Evolutionary conservation across 2,329 filamentous ascomycete genomes (phyloP).

Genomic region (Mycocentrospora acerina): DNA sequence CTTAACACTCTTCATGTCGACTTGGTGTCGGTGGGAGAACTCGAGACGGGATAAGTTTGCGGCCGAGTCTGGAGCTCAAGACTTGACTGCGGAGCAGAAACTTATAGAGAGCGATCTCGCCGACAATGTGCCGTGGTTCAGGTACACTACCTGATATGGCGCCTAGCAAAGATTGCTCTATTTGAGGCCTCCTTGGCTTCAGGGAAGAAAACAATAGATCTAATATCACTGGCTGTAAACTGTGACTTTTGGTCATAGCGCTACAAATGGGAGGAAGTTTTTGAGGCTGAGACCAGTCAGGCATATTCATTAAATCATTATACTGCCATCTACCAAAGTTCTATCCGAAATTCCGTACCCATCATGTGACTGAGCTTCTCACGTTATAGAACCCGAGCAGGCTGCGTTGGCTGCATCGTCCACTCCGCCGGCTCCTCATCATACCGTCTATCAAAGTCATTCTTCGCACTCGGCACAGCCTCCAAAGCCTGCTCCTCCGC

Average conservation of each 20-base stretch:
- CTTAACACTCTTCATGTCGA: conserved; percentile 58
- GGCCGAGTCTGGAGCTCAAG: conserved; percentile 47
- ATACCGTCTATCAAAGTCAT: conserved; percentile 19
- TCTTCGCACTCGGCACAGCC: conserved; percentile 19
- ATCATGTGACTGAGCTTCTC: too few relatives aligned
- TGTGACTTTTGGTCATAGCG: too few relatives aligned
- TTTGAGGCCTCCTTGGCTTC: too few relatives aligned
- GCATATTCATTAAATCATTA: too few relatives aligned
- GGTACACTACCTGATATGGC: conserved; percentile 33
- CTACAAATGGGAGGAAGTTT: too few relatives aligned
- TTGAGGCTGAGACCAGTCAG: too few relatives aligned
- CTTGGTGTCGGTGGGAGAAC: conserved; percentile 61
- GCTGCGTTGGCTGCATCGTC: conserved; percentile 22
- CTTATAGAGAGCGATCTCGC: conserved; percentile 55
- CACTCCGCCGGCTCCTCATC: conserved; percentile 21
- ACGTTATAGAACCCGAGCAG: conserved; percentile 22
- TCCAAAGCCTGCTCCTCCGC: conserved; percentile 14
- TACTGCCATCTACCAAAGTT: too few relatives aligned
- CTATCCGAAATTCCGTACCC: too few relatives aligned
- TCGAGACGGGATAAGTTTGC: conserved; percentile 51
- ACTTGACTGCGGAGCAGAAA: conserved; percentile 59
- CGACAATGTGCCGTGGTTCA: conserved; percentile 55
- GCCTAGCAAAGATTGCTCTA: too few relatives aligned
- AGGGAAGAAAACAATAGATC: too few relatives aligned
- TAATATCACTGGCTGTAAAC: too few relatives aligned